These are phyloP conservation scores for Sporothrix mexicana DNA, from an alignment of 2,329 filamentous ascomycete species.

Conservation along the genomic window DNA sequence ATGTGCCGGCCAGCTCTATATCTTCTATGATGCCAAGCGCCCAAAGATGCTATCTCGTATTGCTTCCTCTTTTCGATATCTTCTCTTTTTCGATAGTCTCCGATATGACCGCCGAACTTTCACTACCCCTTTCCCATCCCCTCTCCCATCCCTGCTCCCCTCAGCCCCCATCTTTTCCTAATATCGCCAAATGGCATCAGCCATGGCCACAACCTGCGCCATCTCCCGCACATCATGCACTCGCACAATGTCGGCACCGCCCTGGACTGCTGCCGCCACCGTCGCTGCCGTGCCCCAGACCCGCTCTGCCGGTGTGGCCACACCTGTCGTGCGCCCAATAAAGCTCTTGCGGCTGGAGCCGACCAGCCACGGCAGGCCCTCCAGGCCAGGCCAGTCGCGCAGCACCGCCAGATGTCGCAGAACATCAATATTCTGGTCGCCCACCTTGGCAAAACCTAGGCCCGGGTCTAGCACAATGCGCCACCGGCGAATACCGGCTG, in stretches of 20 bases:
- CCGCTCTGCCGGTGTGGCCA: constrained; percentile 71
- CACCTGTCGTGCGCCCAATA: constrained; percentile 80
- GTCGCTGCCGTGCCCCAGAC: constrained; percentile 87
- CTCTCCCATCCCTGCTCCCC: background rate
- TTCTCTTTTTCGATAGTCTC: background rate
- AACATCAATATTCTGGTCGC: constrained; percentile 80
- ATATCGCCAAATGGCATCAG: constrained; percentile 86
- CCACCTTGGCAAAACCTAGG: constrained; percentile 89
- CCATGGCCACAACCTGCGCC: constrained; percentile 81
- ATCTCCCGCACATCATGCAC: constrained; percentile 93
- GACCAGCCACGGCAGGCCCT: constrained; percentile 83
- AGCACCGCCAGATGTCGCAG: constrained; percentile 71
- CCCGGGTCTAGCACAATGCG: constrained; percentile 94
- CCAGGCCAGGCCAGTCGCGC: constrained; percentile 66
- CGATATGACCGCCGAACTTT: background rate
- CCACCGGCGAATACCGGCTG: constrained; percentile 86
- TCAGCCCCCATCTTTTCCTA: background rate
- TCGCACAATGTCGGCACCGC: constrained; percentile 87
- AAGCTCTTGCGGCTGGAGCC: constrained; percentile 91
- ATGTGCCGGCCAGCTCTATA: background rate
- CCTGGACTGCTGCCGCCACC: constrained; percentile 81
- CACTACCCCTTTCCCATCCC: background rate
- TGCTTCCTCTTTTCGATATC: background rate
- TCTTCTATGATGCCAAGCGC: background rate
- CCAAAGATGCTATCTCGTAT: background rate